These are phyloP conservation scores for Porodaedalea pini DNA, from an alignment of 1,284 basidiomycete genomes.

Conservation along the genomic window DNA sequence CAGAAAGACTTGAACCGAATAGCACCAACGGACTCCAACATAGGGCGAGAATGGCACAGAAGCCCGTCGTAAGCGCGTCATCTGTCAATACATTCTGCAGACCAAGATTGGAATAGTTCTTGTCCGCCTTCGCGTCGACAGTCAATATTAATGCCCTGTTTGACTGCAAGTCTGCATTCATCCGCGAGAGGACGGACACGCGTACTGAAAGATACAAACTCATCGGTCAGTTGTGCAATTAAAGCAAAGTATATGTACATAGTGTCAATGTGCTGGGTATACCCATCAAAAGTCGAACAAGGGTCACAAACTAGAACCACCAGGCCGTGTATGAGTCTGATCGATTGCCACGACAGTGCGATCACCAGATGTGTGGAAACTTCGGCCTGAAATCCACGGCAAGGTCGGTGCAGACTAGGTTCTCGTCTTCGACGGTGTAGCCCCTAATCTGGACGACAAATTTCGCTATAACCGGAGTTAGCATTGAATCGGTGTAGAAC, in stretches of 20 bases:
- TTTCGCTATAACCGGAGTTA: conserved; percentile 57
- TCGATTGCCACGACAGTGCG: not conserved
- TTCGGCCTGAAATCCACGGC: conserved; percentile 66
- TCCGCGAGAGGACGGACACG: not conserved
- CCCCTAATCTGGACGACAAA: conserved; percentile 75
- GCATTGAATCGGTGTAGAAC: conserved; percentile 3
- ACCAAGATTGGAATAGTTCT: too few relatives aligned
- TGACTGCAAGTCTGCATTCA: too few relatives aligned
- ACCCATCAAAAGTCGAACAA: not conserved
- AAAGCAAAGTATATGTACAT: conserved; percentile 1
- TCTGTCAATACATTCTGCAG: too few relatives aligned
- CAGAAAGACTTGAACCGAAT: too few relatives aligned
- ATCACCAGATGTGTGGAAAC: conserved; percentile 22
- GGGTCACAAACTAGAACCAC: not conserved
- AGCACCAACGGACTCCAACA: too few relatives aligned
- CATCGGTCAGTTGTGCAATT: not conserved
- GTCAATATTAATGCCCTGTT: too few relatives aligned
- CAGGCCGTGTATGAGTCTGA: not conserved
- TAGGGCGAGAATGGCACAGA: too few relatives aligned
- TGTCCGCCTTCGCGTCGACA: too few relatives aligned
- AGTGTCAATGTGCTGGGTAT: not conserved
- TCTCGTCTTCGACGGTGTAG: conserved; percentile 74
- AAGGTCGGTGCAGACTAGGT: conserved; percentile 80
- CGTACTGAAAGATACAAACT: not conserved
- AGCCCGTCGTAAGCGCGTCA: too few relatives aligned